phyloP scores from a whole-genome alignment of 768 basidiomycete genomes.

The Suillus tomentosus region DNA sequence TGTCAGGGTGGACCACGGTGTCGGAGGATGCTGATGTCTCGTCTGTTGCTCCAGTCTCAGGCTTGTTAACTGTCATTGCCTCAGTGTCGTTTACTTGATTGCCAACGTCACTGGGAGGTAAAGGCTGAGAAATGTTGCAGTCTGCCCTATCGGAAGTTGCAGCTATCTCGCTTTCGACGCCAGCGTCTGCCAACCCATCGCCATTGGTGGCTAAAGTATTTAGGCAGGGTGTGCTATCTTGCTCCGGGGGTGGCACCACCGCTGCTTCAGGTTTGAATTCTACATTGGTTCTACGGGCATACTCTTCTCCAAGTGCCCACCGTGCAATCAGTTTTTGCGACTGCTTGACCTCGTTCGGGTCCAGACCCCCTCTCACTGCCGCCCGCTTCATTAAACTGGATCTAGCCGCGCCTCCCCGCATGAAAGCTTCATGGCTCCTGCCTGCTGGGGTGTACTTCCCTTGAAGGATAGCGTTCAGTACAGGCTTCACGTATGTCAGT shows the following conservation, averaged over 20 bases:
- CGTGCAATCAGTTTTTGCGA: conserved; percentile 33
- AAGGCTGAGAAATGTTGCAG: neutral
- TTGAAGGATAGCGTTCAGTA: conserved; percentile 60
- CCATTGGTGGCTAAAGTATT: neutral
- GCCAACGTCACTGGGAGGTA: conserved; percentile 4
- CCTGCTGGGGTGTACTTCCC: conserved; percentile 56
- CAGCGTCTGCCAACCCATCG: neutral
- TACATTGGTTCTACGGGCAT: neutral
- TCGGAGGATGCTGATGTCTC: neutral
- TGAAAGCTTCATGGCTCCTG: conserved; percentile 51
- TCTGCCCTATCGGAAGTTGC: neutral
- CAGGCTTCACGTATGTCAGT: conserved; percentile 64
- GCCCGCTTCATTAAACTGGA: conserved; percentile 33
- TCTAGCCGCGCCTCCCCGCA: conserved; percentile 57
- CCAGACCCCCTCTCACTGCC: conserved; percentile 40
- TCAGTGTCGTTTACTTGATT: conserved; percentile 11
- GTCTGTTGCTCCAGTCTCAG: neutral
- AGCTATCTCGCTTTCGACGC: neutral
- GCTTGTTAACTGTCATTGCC: conserved; percentile 22
- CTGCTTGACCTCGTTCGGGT: conserved; percentile 38
- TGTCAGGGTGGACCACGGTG: neutral
- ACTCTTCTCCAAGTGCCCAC: conserved; percentile 28
- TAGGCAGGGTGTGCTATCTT: neutral
- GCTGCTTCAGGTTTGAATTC: neutral
- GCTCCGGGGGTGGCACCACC: neutral